These are phyloP conservation scores for Aspergillus bertholletiae DNA, from an alignment of 495 filamentous ascomycete genomes.

Conservation along the genomic window DNA sequence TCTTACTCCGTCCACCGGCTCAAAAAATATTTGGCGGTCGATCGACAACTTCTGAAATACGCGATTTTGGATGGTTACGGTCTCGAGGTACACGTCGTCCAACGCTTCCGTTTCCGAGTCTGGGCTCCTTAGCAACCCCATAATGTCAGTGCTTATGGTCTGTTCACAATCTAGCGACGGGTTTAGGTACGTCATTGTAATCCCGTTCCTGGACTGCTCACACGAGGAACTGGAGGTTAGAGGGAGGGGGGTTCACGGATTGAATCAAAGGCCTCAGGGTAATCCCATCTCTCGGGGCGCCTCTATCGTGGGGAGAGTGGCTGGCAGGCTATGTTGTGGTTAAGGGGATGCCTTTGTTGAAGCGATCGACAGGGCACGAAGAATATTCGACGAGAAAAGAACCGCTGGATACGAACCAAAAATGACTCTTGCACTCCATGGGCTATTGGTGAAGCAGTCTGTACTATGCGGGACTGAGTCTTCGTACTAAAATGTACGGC, in stretches of 20 bases:
- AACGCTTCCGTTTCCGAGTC: slow-evolving; percentile 51
- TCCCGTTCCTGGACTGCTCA: slow-evolving; percentile 6
- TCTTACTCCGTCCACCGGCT: slow-evolving; percentile 81
- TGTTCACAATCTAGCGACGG: slow-evolving; percentile 7
- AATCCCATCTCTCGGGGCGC: slow-evolving; percentile 12
- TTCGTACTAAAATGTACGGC: slow-evolving; percentile 32
- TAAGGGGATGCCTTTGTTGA: slow-evolving; percentile 5
- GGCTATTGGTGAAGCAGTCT: slow-evolving; percentile 14
- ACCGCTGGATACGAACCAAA: slow-evolving; percentile 12
- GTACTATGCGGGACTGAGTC: slow-evolving; percentile 26
- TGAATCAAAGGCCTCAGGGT: slow-evolving; percentile 16
- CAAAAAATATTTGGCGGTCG: slow-evolving; percentile 68
- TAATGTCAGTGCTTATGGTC: slow-evolving; percentile 15
- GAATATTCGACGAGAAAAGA: slow-evolving; percentile 14
- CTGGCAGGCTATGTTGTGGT: slow-evolving; percentile 14
- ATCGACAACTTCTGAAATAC: slow-evolving; percentile 73
- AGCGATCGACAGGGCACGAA: slow-evolving; percentile 14
- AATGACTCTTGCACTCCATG: slow-evolving; percentile 22
- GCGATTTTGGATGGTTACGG: slow-evolving; percentile 62
- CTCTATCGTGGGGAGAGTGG: slow-evolving; percentile 14
- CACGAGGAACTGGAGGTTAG: slow-evolving; percentile 11
- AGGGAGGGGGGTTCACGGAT: slow-evolving; percentile 5
- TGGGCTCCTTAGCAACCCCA: slow-evolving; percentile 36
- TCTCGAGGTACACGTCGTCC: slow-evolving; percentile 58
- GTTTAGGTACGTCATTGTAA: slow-evolving; percentile 35